Evolutionary conservation across 116 monocot genomes (phyloP), one percentile per base, ranked within the genome.

Genomic region (Dioscorea cayenensis): DNA sequence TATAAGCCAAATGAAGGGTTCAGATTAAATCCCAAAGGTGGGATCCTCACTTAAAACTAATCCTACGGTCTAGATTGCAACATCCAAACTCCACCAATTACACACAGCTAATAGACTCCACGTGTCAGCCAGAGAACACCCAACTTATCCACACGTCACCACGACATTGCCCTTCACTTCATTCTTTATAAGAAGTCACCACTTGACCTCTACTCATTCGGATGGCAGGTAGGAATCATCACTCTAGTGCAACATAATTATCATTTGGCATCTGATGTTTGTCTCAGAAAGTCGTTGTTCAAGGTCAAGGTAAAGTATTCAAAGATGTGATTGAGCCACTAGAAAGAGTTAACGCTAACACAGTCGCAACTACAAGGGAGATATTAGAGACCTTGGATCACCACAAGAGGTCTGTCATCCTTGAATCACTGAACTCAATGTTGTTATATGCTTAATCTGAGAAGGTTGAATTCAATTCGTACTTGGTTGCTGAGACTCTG

Each of bases 241-340:
- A 12, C 43, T 6, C 32, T 32, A 2, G 25, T 4, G 8, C 12
- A 43, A 43, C 43, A 43, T 10, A 12, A 43, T 43, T 43, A 10
- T 43, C 43, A 43, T 43, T 49, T 22, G 55, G 0, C 14, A 16
- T 16, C 18, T 55, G 4, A 55, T 55, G 16, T 16, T 84, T 29
- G 70, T 71, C 49, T 37, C 74, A 97, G 93, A 93, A 97, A 88
- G 88, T 97, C 50, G 67, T 73, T 18, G 66, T 97, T 70, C 79
- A 90, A 83, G 93, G 97, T 13, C 88, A 92, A 84, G 93, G 93
- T 70, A 97, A 93, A 73, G 97, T 97, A 28, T 93, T 84, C 70
- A 93, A 97, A 85, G 97, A 97, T 87, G 90, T 97, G 20, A 93
- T 93, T 64, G 90, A 97, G 67, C 97, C 97, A 17, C 69, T 97